Conservation (phyloP, 331 rosid species). For the Arachis monticola region DNA sequence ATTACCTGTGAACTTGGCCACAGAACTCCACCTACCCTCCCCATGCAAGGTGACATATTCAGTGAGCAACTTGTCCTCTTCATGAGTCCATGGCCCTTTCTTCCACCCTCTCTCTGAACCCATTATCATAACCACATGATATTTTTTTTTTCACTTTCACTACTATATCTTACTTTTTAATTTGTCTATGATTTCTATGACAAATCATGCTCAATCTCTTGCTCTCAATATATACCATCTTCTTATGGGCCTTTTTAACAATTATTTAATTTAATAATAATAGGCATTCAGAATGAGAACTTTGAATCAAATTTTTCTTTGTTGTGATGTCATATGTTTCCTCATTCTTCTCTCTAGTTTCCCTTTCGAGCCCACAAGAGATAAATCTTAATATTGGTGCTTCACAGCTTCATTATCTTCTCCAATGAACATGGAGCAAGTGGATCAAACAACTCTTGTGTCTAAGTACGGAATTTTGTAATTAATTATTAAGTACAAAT, state of each 20-base stretch:
- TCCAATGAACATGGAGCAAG: slow-evolving; percentile 42
- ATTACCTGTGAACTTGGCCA: slow-evolving; percentile 59
- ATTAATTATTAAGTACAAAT: slow-evolving; percentile 37
- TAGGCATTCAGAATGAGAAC: slow-evolving; percentile 23
- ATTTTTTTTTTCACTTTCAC: slow-evolving; percentile 2
- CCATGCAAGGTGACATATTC: slow-evolving; percentile 62
- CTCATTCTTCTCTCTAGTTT: neutral
- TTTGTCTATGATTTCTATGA: slow-evolving; percentile 35
- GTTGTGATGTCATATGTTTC: slow-evolving; percentile 26
- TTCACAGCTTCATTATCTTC: slow-evolving; percentile 37
- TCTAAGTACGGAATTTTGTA: slow-evolving; percentile 30
- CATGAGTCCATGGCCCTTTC: slow-evolving; percentile 84
- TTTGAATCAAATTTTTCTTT: slow-evolving; percentile 46
- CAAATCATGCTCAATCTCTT: slow-evolving; percentile 24
- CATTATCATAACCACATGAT: slow-evolving; percentile 39
- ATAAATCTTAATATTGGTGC: slow-evolving; percentile 9
- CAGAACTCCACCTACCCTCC: slow-evolving; percentile 71
- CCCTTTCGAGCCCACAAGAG: slow-evolving; percentile 28
- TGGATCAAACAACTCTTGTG: slow-evolving; percentile 37
- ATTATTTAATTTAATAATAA: neutral
- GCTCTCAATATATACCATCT: slow-evolving; percentile 33
- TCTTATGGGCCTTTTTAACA: slow-evolving; percentile 30
- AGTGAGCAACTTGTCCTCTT: slow-evolving; percentile 68
- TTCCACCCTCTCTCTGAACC: slow-evolving; percentile 55
- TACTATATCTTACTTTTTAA: neutral